Base-by-base conservation (phyloP, 345 rosid genomes). In the Punica granatum region DNA sequence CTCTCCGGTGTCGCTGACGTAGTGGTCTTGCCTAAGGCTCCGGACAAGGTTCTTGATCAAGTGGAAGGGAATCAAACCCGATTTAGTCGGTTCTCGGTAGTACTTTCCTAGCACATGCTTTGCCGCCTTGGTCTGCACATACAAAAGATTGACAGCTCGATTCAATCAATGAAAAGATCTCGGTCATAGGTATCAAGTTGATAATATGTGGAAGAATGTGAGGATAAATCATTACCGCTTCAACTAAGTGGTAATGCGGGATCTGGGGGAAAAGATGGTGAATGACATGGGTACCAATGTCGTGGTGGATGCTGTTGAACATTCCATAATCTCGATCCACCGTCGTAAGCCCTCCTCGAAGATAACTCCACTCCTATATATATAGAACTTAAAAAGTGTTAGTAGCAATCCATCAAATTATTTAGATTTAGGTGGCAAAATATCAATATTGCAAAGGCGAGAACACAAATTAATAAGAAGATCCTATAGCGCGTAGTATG, bases 241-340 rank as follows among this genome's bases (percentile, higher is more conserved):
- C 98, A 3, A 84, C 76, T 41, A 92, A 73, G 72, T 84, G 94
- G 69, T 92, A 89, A 70, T 89, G 98, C 33, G 96, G 98, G 78
- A 92, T 92, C 74, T 92, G 98, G 69, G 98, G 98, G 83, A 92
- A 92, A 67, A 92, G 90, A 72, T 92, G 98, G 65, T 92, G 98
- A 56, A 92, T 83, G 67, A 92, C 96, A 70, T 92, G 96, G 44
- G 98, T 92, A 76, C 98, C 98, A 69, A 87, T 89, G 58, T 92
- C 94, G 67, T 92, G 98, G 77, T 92, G 98, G 70, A 92, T 79
- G 42, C 81, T 82, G 75, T 92, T 92, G 66, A 92, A 81, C 76
- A 74, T 60, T 46, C 96, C 96, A 34, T 92, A 92, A 66, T 92
- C 98, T 25, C 96, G 81, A 69, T 92, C 98, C 16, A 92, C 61